Evolutionary conservation across 768 basidiomycete genomes (phyloP).

Genomic region (Lactarius akahatsu): DNA sequence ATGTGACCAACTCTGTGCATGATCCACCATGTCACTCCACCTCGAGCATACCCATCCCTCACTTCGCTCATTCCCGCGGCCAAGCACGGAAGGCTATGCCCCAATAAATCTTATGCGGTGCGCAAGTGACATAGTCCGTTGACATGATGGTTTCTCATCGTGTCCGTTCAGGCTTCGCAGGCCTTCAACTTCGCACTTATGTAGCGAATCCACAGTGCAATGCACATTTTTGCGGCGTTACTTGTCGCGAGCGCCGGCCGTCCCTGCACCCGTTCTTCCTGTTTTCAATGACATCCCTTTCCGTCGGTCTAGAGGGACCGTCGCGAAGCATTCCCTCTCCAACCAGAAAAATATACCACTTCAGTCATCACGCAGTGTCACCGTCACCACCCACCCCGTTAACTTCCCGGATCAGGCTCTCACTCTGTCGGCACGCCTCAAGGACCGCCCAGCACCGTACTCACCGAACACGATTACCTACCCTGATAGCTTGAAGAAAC

Average conservation of each 20-base stretch:
- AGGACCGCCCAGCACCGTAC: background rate
- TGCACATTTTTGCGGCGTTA: constrained; percentile 10
- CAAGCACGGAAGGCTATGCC: constrained; percentile 1
- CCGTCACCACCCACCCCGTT: background rate
- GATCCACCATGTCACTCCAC: constrained; percentile 43
- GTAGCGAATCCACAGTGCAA: background rate
- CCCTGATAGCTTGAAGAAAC: background rate
- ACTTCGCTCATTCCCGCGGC: too few relatives aligned
- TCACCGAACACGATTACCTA: background rate
- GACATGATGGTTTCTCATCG: background rate
- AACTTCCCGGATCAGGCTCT: background rate
- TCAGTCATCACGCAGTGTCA: background rate
- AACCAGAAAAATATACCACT: background rate
- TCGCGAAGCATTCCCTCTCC: background rate
- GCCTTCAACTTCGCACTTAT: background rate
- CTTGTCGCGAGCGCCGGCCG: constrained; percentile 12
- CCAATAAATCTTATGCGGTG: constrained; percentile 6
- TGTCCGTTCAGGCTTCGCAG: background rate
- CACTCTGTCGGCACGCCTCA: background rate
- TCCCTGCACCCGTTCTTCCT: constrained; percentile 13
- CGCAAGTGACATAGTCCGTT: background rate
- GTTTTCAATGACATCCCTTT: constrained; percentile 2
- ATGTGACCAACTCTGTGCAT: constrained; percentile 38
- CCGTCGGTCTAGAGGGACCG: background rate
- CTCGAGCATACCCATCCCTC: constrained; percentile 46